Conservation (phyloP, 495 filamentous ascomycete species). For the Rhizodiscina lignyota region DNA sequence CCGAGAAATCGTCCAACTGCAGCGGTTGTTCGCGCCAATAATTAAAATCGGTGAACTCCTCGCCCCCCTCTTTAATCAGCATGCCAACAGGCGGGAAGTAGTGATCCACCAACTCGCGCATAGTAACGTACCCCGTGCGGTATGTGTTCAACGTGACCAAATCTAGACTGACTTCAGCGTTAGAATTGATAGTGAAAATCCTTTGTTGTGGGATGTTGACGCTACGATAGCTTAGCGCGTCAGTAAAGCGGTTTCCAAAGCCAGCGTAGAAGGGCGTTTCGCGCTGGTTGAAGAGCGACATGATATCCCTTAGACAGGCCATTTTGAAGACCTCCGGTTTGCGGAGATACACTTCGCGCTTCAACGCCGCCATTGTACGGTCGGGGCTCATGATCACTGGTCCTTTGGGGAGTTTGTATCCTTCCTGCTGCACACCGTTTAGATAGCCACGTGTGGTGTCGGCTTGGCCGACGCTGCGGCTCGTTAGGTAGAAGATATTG, state of each 20-base stretch:
- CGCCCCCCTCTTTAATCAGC: constrained; percentile 20
- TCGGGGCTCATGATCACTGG: constrained; percentile 92
- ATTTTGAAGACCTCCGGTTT: constrained; percentile 99
- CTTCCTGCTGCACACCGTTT: constrained; percentile 75
- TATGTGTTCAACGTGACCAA: constrained; percentile 83
- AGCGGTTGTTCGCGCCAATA: constrained; percentile 24
- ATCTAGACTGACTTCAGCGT: constrained; percentile 90
- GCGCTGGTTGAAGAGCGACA: constrained; percentile 47
- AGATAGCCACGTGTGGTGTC: constrained; percentile 86
- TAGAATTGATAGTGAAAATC: constrained; percentile 98
- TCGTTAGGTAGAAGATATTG: constrained; percentile 96
- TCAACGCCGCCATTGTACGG: constrained; percentile 84
- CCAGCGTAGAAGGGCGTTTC: constrained; percentile 75
- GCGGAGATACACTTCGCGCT: constrained; percentile 85
- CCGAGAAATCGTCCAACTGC: constrained; percentile 21
- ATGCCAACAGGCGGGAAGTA: constrained; percentile 57
- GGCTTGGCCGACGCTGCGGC: constrained; percentile 80
- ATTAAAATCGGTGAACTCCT: constrained; percentile 27
- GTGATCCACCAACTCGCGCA: constrained; percentile 90
- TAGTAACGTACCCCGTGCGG: constrained; percentile 91
- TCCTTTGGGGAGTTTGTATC: constrained; percentile 70
- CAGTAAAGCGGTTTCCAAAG: constrained; percentile 92
- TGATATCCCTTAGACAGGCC: constrained; percentile 88
- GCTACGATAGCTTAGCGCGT: constrained; percentile 87
- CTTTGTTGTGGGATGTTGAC: constrained; percentile 86